Conservation (phyloP, 345 rosid genomes). For the Aurinia saxatilis region DNA sequence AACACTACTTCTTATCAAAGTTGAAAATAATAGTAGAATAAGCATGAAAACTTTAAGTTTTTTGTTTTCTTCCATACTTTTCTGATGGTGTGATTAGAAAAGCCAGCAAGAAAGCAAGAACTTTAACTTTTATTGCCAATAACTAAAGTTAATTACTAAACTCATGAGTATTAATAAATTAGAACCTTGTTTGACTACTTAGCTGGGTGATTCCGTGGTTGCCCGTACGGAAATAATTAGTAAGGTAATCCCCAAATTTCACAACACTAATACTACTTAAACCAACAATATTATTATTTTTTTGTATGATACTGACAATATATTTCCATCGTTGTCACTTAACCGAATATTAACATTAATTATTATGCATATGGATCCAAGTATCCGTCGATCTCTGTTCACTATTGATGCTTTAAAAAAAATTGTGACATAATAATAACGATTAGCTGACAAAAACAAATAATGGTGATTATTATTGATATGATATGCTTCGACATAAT, state of each 20-base stretch:
- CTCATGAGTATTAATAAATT: background rate
- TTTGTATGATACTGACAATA: slow-evolving; percentile 14
- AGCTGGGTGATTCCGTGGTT: slow-evolving; percentile 17
- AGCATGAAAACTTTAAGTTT: background rate
- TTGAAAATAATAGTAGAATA: too few species aligned
- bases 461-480: slow-evolving; percentile 10
- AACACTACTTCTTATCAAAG: background rate
- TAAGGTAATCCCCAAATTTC: slow-evolving; percentile 18
- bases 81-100: background rate
- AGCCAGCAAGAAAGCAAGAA: background rate
- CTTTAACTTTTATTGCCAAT: background rate
- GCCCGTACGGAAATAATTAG: slow-evolving; percentile 26
- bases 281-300: background rate
- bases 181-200: slow-evolving; percentile 21
- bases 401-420: background rate
- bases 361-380: slow-evolving; percentile 19
- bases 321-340: slow-evolving; percentile 19
- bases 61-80: background rate
- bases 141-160: too few species aligned
- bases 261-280: slow-evolving; percentile 14
- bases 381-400: background rate
- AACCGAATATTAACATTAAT: slow-evolving; percentile 3
- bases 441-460: slow-evolving; percentile 9
- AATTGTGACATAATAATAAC: background rate
- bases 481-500: slow-evolving; percentile 4